Base-by-base conservation (phyloP, 1,284 basidiomycete species). In the Chondrostereum purpureum region DNA sequence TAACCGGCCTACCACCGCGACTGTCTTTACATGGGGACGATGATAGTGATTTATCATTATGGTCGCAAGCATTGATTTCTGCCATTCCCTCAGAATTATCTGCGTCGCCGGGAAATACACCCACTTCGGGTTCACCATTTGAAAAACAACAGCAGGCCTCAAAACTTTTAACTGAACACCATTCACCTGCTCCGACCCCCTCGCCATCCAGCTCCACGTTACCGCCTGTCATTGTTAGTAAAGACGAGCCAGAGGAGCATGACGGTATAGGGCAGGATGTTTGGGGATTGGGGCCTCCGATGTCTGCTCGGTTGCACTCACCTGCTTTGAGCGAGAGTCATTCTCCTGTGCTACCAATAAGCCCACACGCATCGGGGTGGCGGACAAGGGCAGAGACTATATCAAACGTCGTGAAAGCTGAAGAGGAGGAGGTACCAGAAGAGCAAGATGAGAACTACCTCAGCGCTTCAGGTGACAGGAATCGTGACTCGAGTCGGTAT, bases 1-100 rank as follows among this genome's bases (percentile, higher is more conserved):
- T 31, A 31, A 31, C 27, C 8, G 27, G 27, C 8, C 55, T 72
- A 16, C 74, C 78, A 2, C 79, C 80, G 5, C 69, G 80, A 14
- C 52, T 81, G 39, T 80, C 78, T 1, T 60, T 81, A 14, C 73
- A 77, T 51, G 58, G 60, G 31, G 54, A 52, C 16, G 53, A 55
- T 20, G 65, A 61, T 21, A 63, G 61, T 48, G 66, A 68, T 47
- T 53, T 67, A 21, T 54, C 60, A 4, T 53, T 56, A 19, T 51
- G 52, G 52, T 45, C 47, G 4, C 44, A 49, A 39, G 45, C 47
- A 31, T 21, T 53, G 12, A 35, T 53, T 10, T 48, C 44, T 11
- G 40, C 47, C 21, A 47, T 51, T n/a, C 51, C 51, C 6, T 41
- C 39, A 3, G 39, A 41, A 17, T 18, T 24, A 10, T 45, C 44